Percentiles rank a stretch among this genome's conserved stretches.
phyloP scores from a whole-genome alignment of 1,284 basidiomycete species.

The Pseudozyma sp. region DNA sequence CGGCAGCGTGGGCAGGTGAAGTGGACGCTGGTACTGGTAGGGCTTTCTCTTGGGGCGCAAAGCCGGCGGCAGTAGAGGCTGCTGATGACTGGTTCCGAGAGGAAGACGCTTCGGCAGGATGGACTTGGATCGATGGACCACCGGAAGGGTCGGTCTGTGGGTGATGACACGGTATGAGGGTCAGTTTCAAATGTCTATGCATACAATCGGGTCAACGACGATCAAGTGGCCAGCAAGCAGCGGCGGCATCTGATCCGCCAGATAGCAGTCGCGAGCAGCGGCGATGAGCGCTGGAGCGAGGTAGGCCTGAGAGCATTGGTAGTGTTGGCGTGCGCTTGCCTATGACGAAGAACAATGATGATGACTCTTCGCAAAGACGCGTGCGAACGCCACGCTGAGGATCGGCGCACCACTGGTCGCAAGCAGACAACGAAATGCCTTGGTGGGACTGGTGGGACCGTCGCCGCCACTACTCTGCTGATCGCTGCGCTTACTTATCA shows the following conservation, averaged over 20 bases:
- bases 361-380: no score
- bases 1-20: conserved; percentile 40
- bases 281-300: no score
- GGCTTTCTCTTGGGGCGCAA: conserved; percentile 39
- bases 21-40: conserved; percentile 34
- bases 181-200: background rate
- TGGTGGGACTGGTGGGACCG: conserved; percentile 11
- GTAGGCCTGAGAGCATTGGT: no score
- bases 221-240: background rate
- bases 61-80: conserved; percentile 23
- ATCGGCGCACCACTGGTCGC: no score
- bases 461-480: no score
- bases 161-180: background rate
- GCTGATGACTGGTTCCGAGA: conserved; percentile 18
- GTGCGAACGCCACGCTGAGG: no score
- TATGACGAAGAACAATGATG: no score
- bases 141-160: conserved; percentile 29
- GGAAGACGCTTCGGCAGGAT: conserved; percentile 32
- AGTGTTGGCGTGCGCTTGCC: no score
- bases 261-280: no score
- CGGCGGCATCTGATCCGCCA: no score
- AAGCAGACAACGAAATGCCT: no score
- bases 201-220: background rate
- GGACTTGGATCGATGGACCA: conserved; percentile 37
- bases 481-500: no score